Evolutionary conservation across 1,139 yeast species (phyloP), one percentile per base, ranked within the genome.

Genomic region (Casaregolazyma lundiana): DNA sequence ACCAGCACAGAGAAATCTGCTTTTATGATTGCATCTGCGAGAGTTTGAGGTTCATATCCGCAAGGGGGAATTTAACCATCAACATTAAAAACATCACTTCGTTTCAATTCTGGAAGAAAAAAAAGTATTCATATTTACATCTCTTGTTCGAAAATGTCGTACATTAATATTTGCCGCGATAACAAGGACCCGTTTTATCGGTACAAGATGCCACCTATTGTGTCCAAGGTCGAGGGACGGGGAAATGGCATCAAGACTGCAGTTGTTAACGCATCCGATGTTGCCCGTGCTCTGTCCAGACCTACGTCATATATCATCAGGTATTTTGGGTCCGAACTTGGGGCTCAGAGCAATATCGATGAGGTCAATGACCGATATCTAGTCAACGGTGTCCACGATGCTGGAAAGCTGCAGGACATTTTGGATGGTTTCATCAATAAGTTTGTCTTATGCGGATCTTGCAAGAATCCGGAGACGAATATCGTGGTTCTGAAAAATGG

Each of bases 221-320:
- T 87, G 72, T 88, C 97, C 57, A 92, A 94, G 78, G 89, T 89
- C 58, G 98, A 92, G 73, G 98, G 98, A 68, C 80, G 96, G 68
- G 99, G 99, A 73, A 92, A 92, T 72, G 99, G 99, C 78, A 92
- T 92, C 72, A 90, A 89, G 68, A 92, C 99, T 24, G 95, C 94
- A 49, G 83, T 94, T 50, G 80, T 88, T 56, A 94, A 92, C 69
- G 81, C 89, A 50, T 73, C 86, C 35, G 98, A 92, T 65, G 97
- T 92, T 53, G 95, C 97, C 36, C 81, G 96, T 64, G 95, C 98
- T 20, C 76, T 92, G 57, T 86, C 88, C 54, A 81, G 99, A 69
- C 97, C 98, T 34, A 81, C 96, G 38, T 73, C 94, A 35, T 92
- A 89, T 64, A 81, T 94, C 51, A 82, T 92, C 68, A 92, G 94